Conservation (phyloP, 768 basidiomycete species). For the Tylopilus sp. region DNA sequence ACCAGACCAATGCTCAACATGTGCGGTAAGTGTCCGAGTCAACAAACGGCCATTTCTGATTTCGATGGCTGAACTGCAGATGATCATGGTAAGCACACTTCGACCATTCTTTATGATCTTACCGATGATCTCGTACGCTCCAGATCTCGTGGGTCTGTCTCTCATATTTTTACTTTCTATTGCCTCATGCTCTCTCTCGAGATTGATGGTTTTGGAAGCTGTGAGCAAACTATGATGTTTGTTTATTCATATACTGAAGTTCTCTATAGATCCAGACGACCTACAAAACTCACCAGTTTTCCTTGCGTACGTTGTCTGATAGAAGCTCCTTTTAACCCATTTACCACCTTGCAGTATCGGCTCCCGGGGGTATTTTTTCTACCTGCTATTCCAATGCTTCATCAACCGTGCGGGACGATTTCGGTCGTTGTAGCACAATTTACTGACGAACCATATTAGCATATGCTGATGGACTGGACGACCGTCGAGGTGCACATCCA, state of each 20-base stretch:
- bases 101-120: not conserved
- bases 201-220: conserved; percentile 85
- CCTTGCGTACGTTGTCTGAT: conserved; percentile 44
- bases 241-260: not conserved
- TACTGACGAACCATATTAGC: conserved; percentile 10
- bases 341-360: conserved; percentile 58
- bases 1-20: conserved; percentile 85
- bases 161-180: not conserved
- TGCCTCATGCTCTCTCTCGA: conserved; percentile 20
- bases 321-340: not conserved
- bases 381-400: conserved; percentile 91
- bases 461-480: conserved; percentile 65
- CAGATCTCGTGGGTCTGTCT: conserved; percentile 44
- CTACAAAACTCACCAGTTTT: conserved; percentile 73
- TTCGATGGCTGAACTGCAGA: conserved; percentile 39
- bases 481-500: conserved; percentile 56
- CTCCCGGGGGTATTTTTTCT: conserved; percentile 85
- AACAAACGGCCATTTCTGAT: not conserved
- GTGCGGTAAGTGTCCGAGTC: conserved; percentile 51
- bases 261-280: conserved; percentile 69
- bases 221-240: conserved; percentile 39
- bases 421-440: not conserved
- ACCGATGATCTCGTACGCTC: conserved; percentile 18
- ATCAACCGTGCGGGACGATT: conserved; percentile 55
- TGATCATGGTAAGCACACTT: conserved; percentile 62